These are phyloP conservation scores for Neopestalotiopsis sp. DNA, from an alignment of 2,329 filamentous ascomycete species.

Conservation along the genomic window DNA sequence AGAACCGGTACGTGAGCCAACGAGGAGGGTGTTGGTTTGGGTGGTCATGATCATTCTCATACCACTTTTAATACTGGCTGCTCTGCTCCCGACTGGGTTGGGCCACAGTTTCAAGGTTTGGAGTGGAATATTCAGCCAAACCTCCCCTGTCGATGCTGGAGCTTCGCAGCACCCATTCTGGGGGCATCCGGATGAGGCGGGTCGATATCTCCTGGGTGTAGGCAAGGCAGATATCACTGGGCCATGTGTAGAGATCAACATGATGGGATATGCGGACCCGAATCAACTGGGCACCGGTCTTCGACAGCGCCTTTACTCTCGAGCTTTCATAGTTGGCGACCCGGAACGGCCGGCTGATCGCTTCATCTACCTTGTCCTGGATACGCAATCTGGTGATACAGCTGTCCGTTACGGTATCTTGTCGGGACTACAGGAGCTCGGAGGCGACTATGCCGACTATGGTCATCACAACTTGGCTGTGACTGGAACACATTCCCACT, in stretches of 20 bases:
- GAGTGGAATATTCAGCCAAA: not conserved
- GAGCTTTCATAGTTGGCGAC: conserved; percentile 85
- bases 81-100: conserved; percentile 5
- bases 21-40: not conserved
- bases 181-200: conserved; percentile 21
- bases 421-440: conserved; percentile 71
- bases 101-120: conserved; percentile 11
- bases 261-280: conserved; percentile 92
- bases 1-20: not conserved
- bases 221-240: conserved; percentile 64
- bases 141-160: not conserved
- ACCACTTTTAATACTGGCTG: conserved; percentile 11
- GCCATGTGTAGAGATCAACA: conserved; percentile 86
- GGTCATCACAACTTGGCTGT: conserved; percentile 82
- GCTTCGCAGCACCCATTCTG: not conserved
- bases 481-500: conserved; percentile 91
- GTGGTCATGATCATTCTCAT: conserved; percentile 8
- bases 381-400: conserved; percentile 87
- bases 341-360: conserved; percentile 69
- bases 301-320: conserved; percentile 85
- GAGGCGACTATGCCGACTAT: conserved; percentile 76
- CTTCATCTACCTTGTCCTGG: conserved; percentile 86
- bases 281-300: conserved; percentile 82
- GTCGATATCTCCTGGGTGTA: conserved; percentile 57
- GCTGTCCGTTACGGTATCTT: conserved; percentile 88